These are phyloP conservation scores for Pontederia crassipes DNA, from an alignment of 176 grass and related monocot genomes.

Conservation along the genomic window DNA sequence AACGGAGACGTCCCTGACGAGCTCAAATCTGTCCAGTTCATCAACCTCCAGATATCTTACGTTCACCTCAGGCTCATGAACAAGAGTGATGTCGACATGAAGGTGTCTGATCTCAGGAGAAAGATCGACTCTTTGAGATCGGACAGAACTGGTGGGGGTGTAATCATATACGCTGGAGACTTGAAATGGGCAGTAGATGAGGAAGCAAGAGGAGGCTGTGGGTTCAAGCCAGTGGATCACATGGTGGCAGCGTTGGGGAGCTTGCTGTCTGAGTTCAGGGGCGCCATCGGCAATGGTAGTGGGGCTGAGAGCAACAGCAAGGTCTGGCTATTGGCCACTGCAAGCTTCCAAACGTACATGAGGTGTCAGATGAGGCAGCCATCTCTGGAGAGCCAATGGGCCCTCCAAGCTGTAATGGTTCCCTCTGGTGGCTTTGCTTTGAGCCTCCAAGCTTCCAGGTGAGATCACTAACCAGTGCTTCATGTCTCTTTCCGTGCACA, in stretches of 20 bases:
- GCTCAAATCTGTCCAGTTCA: slow-evolving; percentile 43
- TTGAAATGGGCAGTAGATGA: slow-evolving; percentile 63
- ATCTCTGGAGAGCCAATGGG: slow-evolving; percentile 45
- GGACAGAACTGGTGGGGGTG: slow-evolving; percentile 13
- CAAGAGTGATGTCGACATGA: slow-evolving; percentile 45
- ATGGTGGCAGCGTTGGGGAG: slow-evolving; percentile 58
- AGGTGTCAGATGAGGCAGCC: slow-evolving; percentile 49
- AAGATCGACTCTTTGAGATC: slow-evolving; percentile 31
- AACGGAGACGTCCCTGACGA: slow-evolving; percentile 60
- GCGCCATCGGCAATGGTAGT: neutral
- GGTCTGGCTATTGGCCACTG: slow-evolving; percentile 61
- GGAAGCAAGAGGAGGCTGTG: slow-evolving; percentile 14
- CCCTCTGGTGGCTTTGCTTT: slow-evolving; percentile 46
- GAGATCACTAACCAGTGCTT: slow-evolving; percentile 17
- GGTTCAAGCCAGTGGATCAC: slow-evolving; percentile 49
- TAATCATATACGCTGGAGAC: slow-evolving; percentile 66
- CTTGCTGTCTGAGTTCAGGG: slow-evolving; percentile 22
- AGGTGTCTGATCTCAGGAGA: slow-evolving; percentile 62
- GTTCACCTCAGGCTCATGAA: slow-evolving; percentile 64
- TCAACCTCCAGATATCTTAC: slow-evolving; percentile 69
- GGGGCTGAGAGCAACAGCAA: slow-evolving; percentile 7
- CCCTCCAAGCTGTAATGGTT: slow-evolving; percentile 61
- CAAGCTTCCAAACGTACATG: slow-evolving; percentile 90
- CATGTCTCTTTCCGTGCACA: neutral
- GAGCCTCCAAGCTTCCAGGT: slow-evolving; percentile 53